These are phyloP conservation scores for Amniculicola lignicola DNA, from an alignment of 495 filamentous ascomycete genomes.

Conservation along the genomic window DNA sequence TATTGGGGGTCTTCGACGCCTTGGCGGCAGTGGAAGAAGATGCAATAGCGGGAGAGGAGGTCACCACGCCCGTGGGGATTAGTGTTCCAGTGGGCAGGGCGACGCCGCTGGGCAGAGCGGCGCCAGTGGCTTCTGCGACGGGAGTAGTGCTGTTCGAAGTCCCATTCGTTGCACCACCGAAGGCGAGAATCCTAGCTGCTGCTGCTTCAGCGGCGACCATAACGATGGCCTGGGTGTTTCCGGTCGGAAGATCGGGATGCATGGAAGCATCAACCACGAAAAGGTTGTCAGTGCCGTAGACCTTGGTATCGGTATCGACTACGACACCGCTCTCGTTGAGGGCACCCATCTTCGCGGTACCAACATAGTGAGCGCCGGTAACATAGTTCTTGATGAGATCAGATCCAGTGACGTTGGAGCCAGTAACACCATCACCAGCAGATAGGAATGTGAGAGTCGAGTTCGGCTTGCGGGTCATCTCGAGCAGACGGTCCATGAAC, in stretches of 20 bases:
- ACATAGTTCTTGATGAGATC: slow-evolving; percentile 10
- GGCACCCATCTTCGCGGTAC: slow-evolving; percentile 24
- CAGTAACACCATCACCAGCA: slow-evolving; percentile 1
- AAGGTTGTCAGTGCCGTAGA: slow-evolving; percentile 21
- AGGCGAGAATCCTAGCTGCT: slow-evolving; percentile 25
- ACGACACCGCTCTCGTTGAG: slow-evolving; percentile 9
- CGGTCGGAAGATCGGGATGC: slow-evolving; percentile 47
- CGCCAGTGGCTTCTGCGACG: no score
- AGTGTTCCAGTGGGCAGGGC: no score
- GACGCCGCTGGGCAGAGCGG: background rate
- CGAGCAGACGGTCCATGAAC: slow-evolving; percentile 26
- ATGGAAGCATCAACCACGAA: slow-evolving; percentile 40
- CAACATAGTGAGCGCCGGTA: slow-evolving; percentile 13
- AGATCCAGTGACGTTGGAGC: slow-evolving; percentile 10
- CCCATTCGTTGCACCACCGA: background rate
- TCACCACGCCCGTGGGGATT: no score
- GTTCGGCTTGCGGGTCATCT: slow-evolving; percentile 13
- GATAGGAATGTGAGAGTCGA: slow-evolving; percentile 21
- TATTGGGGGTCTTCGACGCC: background rate
- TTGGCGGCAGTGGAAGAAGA: background rate
- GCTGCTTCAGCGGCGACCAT: slow-evolving; percentile 46
- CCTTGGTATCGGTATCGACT: slow-evolving; percentile 26
- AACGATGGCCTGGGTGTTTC: slow-evolving; percentile 47
- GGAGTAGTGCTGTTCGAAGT: background rate
- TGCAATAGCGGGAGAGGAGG: no score